Conservation (phyloP, 768 basidiomycete genomes). For the Collybia mongolica region DNA sequence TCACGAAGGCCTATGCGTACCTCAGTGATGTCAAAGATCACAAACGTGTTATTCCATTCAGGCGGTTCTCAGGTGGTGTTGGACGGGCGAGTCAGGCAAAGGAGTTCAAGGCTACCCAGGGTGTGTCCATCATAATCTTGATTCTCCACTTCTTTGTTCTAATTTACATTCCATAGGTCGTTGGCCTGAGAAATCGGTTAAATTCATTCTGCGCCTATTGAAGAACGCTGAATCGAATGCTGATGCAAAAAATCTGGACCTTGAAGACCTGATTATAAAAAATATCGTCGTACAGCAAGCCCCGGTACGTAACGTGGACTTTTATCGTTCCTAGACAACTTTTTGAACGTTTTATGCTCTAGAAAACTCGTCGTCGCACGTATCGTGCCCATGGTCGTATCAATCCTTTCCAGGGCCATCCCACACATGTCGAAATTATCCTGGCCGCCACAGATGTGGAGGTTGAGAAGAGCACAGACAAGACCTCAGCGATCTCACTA, state of each 20-base stretch:
- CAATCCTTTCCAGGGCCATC: conserved; percentile 99
- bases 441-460: conserved; percentile 75
- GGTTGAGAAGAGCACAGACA: conserved; percentile 92
- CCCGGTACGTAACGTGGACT: conserved; percentile 61
- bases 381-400: conserved; percentile 98
- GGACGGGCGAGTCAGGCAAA: conserved; percentile 94
- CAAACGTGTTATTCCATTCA: conserved; percentile 96
- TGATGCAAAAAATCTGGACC: conserved; percentile 92
- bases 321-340: not conserved
- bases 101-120: conserved; percentile 95
- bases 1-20: conserved; percentile 94
- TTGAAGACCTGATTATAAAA: conserved; percentile 92
- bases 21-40: conserved; percentile 93
- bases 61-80: conserved; percentile 93
- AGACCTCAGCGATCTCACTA: conserved; percentile 51
- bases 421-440: conserved; percentile 95
- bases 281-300: conserved; percentile 99
- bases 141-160: not conserved
- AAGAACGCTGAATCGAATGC: conserved; percentile 99
- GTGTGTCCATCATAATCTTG: conserved; percentile 43
- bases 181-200: conserved; percentile 99
- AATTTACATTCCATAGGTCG: conserved; percentile 62
- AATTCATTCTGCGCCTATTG: conserved; percentile 89
- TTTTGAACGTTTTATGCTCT: conserved; percentile 4
- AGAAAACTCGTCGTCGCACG: conserved; percentile 99